Base-by-base conservation (phyloP, 495 filamentous ascomycete genomes). In the Podospora conica region DNA sequence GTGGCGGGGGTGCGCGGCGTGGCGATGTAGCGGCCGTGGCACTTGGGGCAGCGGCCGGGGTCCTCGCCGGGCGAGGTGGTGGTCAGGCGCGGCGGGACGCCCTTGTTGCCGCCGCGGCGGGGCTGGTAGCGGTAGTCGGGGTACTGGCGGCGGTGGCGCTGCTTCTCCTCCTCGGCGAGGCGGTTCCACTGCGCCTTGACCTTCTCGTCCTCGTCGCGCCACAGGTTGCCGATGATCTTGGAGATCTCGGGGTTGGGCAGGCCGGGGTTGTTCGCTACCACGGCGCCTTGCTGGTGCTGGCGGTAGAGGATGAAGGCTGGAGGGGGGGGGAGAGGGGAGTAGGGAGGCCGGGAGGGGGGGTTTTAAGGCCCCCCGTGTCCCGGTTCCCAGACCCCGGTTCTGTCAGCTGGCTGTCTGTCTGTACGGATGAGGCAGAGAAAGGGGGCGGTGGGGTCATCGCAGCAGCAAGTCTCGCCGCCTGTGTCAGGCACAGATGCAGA, bases 281-380 rank as follows among this genome's bases (percentile, higher is more conserved):
- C 90, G 9, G 84, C 79, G 7, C 88, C 87, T 79, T 98, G 95
- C 73, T 95, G 88, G 76, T 96, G 91, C 75, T 98, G 95, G 28
- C 95, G 91, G 79, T 97, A 98, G 70, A 98, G 84, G 70, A 98
- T 98, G 78, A 98, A 98, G 40, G 96, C 95, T 98, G 75, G 69
- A 57, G 1, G 10, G 25, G 20, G n/a, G 20, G 18, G 53, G 23
- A 9, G 48, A n/a, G 40, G 40, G 40, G 40, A 48, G 40, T 48
- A 48, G 18, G 40, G 40, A n/a, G 18, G 40, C 15, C 40, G 15
- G 40, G 40, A n/a, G 15, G 6, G 31, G 40, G 33, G 40, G 40
- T 48, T 48, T 8, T 48, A n/a, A 48, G 2, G 6, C 40, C 33
- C 10, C 12, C 40, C 40, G 40, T 48, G 15, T 18, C 40, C 40